These are phyloP conservation scores for Arthrobotrys conoides DNA, from an alignment of 2,329 filamentous ascomycete species.

Conservation along the genomic window DNA sequence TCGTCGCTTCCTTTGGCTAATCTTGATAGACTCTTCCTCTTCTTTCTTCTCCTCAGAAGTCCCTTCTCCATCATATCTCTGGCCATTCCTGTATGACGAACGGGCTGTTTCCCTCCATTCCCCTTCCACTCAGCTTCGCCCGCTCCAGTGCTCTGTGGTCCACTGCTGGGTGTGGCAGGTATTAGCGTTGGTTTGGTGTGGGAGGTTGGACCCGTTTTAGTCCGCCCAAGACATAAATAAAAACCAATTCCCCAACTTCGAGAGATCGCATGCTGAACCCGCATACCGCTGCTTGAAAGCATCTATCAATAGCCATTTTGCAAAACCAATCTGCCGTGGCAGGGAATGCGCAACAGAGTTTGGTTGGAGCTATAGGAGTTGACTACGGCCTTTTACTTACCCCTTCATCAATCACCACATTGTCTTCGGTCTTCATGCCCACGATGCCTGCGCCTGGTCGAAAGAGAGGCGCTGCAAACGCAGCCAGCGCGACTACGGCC, in stretches of 20 bases:
- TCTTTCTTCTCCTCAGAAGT: constrained; percentile 23
- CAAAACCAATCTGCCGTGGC: constrained; percentile 26
- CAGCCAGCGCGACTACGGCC: constrained; percentile 43
- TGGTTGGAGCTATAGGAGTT: constrained; percentile 30
- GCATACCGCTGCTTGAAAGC: constrained; percentile 47
- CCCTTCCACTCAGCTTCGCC: constrained; percentile 54
- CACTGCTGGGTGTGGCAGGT: constrained; percentile 55
- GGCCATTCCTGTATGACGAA: constrained; percentile 57
- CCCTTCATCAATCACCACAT: constrained; percentile 34
- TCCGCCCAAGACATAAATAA: constrained; percentile 60
- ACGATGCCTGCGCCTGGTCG: constrained; percentile 53
- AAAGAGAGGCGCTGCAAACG: constrained; percentile 49
- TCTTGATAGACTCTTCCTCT: constrained; percentile 5
- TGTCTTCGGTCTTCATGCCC: constrained; percentile 32
- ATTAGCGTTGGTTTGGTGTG: constrained; percentile 60
- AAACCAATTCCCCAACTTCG: constrained; percentile 58
- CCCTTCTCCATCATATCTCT: constrained; percentile 46
- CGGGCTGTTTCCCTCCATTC: constrained; percentile 56
- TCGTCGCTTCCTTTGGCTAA: constrained; percentile 23
- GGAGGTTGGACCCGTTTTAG: constrained; percentile 59
- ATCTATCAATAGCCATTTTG: constrained; percentile 46
- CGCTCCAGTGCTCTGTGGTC: constrained; percentile 59
- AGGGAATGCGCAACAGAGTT: constrained; percentile 46
- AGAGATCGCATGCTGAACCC: constrained; percentile 55
- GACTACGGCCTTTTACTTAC: constrained; percentile 24